These are phyloP conservation scores for Fusarium luffae DNA, from an alignment of 2,329 filamentous ascomycete species.

Conservation along the genomic window DNA sequence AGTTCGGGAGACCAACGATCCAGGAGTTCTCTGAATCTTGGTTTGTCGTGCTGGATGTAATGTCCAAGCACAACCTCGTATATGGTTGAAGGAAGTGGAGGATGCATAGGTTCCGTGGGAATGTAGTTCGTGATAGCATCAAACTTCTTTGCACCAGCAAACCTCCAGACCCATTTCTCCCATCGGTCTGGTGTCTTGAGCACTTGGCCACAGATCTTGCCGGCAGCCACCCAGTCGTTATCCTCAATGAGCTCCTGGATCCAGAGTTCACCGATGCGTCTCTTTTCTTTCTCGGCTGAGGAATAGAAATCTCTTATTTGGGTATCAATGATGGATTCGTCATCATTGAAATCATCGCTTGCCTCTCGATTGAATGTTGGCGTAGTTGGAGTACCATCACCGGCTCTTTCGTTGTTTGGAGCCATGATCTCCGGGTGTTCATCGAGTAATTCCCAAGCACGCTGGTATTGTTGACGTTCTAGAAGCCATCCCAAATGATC, in stretches of 20 bases:
- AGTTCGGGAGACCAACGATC: conserved; percentile 86
- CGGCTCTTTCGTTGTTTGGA: conserved; percentile 53
- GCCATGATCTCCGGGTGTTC: conserved; percentile 81
- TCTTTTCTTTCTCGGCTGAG: conserved; percentile 85
- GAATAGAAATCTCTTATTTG: conserved; percentile 69
- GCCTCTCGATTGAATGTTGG: conserved; percentile 55
- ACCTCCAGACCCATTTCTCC: conserved; percentile 97
- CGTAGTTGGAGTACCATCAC: conserved; percentile 55
- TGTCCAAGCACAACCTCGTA: conserved; percentile 92
- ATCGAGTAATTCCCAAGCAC: conserved; percentile 90
- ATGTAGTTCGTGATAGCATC: conserved; percentile 91
- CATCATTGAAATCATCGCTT: conserved; percentile 78
- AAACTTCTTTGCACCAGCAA: conserved; percentile 85
- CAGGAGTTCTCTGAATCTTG: conserved; percentile 80
- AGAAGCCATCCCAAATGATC: conserved; percentile 90
- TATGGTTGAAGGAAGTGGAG: conserved; percentile 81
- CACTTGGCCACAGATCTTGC: conserved; percentile 83
- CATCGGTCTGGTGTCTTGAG: conserved; percentile 82
- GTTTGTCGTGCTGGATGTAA: conserved; percentile 83
- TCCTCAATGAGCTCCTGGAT: conserved; percentile 83
- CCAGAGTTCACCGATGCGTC: conserved; percentile 92
- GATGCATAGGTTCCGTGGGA: conserved; percentile 79
- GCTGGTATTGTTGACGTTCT: conserved; percentile 81
- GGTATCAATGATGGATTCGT: conserved; percentile 67
- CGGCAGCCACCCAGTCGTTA: conserved; percentile 81